Percentiles rank a stretch among this genome's conserved stretches.
Evolutionary conservation across 805 yeast genomes (phyloP).

Genomic region (Wickerhamomyces alni): DNA sequence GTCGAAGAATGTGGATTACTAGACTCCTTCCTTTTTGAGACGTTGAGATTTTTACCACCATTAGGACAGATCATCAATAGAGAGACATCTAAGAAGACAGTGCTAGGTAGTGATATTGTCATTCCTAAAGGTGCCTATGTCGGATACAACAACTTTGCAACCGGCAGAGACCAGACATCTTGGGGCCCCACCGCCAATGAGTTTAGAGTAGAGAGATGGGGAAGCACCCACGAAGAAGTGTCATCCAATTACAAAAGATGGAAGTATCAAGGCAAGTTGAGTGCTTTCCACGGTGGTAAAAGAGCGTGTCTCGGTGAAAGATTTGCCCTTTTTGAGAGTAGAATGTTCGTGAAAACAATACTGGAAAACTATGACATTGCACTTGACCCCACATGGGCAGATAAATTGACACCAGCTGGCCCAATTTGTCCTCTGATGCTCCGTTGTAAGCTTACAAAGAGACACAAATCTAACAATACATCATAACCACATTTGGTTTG

Average conservation of each 20-base stretch:
- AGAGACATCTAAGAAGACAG: slow-evolving; percentile 30
- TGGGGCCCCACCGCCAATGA: slow-evolving; percentile 43
- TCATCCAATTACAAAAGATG: slow-evolving; percentile 33
- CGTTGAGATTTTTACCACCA: slow-evolving; percentile 49
- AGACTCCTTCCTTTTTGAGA: slow-evolving; percentile 36
- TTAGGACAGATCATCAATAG: slow-evolving; percentile 51
- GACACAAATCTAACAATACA: no score
- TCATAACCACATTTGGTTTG: no score
- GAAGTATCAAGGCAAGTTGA: slow-evolving; percentile 39
- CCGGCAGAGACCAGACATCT: slow-evolving; percentile 36
- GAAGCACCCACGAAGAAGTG: slow-evolving; percentile 31
- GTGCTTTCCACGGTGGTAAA: slow-evolving; percentile 55
- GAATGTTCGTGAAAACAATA: slow-evolving; percentile 32
- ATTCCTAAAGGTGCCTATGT: slow-evolving; percentile 48
- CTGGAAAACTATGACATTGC: slow-evolving; percentile 30
- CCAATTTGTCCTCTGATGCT: slow-evolving; percentile 46
- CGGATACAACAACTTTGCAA: slow-evolving; percentile 49
- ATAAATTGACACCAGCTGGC: slow-evolving; percentile 50
- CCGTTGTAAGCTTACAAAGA: slow-evolving; percentile 18
- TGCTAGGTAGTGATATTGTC: slow-evolving; percentile 34
- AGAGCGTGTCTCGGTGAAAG: slow-evolving; percentile 59
- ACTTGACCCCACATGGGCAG: slow-evolving; percentile 40
- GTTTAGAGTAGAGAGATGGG: slow-evolving; percentile 51
- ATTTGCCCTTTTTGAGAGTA: slow-evolving; percentile 43
- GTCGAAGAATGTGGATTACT: slow-evolving; percentile 24